A percentile compares a stretch with the other conserved stretches of the same genome.
Evolutionary conservation across 192 early-diverging fungal genomes (phyloP).

Genomic region (Physocladia obscura): DNA sequence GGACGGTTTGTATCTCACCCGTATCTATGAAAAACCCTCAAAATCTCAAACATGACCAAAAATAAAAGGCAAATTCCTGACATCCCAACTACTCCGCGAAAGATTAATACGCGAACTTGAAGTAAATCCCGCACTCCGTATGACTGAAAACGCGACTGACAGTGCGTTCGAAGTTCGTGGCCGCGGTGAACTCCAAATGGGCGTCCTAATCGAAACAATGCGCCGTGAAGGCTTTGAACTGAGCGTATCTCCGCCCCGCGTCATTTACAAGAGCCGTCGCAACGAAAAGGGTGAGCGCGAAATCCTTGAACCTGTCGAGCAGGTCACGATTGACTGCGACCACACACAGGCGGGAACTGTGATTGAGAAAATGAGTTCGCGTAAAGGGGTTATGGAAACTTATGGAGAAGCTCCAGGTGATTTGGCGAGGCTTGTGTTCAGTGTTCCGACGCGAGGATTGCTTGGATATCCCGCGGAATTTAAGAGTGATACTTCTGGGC

Average conservation of each 20-base stretch:
- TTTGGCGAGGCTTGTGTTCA: slow-evolving; percentile 74
- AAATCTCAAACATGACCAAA: not conserved
- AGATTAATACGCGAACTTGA: slow-evolving; percentile 74
- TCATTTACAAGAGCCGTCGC: slow-evolving; percentile 62
- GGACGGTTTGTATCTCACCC: slow-evolving; percentile 57
- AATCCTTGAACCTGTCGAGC: slow-evolving; percentile 79
- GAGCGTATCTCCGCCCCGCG: slow-evolving; percentile 77
- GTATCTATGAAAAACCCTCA: not conserved
- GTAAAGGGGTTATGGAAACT: slow-evolving; percentile 79
- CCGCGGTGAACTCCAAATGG: slow-evolving; percentile 85
- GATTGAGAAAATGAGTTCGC: slow-evolving; percentile 80
- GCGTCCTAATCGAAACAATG: slow-evolving; percentile 87
- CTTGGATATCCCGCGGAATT: slow-evolving; percentile 84
- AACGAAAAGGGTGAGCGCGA: slow-evolving; percentile 51
- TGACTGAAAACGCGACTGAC: slow-evolving; percentile 63
- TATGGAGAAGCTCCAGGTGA: slow-evolving; percentile 66
- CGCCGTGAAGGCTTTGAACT: slow-evolving; percentile 85
- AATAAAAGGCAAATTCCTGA: slow-evolving; percentile 60
- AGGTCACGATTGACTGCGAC: slow-evolving; percentile 79
- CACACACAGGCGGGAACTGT: slow-evolving; percentile 70
- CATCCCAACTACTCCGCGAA: slow-evolving; percentile 76
- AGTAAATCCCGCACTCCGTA: slow-evolving; percentile 78
- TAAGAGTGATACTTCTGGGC: slow-evolving; percentile 83
- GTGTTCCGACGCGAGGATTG: slow-evolving; percentile 78
- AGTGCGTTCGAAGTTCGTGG: slow-evolving; percentile 80